phyloP scores from a whole-genome alignment of 2,329 filamentous ascomycete species.

The Penicillium sumatraense region DNA sequence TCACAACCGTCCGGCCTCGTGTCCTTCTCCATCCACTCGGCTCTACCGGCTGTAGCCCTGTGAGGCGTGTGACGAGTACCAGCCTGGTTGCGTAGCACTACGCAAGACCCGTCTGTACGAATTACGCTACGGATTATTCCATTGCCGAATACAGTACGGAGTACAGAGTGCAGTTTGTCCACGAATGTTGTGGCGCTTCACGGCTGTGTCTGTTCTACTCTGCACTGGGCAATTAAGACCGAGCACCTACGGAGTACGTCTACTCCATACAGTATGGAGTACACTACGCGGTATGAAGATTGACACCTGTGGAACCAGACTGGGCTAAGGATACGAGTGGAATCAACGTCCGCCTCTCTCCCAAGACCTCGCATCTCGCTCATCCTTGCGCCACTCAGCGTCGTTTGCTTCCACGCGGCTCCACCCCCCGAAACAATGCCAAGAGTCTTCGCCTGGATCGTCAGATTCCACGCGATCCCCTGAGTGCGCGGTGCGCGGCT shows the following conservation, averaged over 20 bases:
- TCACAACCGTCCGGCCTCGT: background rate
- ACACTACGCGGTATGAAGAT: background rate
- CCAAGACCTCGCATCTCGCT: constrained; percentile 5
- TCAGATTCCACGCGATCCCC: constrained; percentile 14
- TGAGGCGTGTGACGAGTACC: background rate
- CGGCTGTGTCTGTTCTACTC: background rate
- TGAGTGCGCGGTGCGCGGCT: constrained; percentile 3
- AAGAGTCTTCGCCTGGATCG: constrained; percentile 8
- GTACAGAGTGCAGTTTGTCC: no score
- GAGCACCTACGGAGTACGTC: constrained; percentile 6
- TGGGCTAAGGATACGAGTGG: constrained; percentile 15
- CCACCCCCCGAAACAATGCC: constrained; percentile 14
- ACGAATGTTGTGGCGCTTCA: background rate
- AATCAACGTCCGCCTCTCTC: constrained; percentile 1
- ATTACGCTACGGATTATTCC: no score
- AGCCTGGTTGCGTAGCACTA: background rate
- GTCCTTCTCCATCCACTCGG: constrained; percentile 1
- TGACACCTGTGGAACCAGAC: constrained; percentile 7
- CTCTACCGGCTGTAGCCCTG: background rate
- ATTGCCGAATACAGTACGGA: no score
- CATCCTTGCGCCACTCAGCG: background rate
- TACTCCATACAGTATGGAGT: no score
- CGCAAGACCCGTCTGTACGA: no score
- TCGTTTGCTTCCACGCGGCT: background rate
- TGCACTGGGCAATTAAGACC: constrained; percentile 7